Conservation (phyloP, 1,284 basidiomycete species). For the Trichosporon asahii region DNA sequence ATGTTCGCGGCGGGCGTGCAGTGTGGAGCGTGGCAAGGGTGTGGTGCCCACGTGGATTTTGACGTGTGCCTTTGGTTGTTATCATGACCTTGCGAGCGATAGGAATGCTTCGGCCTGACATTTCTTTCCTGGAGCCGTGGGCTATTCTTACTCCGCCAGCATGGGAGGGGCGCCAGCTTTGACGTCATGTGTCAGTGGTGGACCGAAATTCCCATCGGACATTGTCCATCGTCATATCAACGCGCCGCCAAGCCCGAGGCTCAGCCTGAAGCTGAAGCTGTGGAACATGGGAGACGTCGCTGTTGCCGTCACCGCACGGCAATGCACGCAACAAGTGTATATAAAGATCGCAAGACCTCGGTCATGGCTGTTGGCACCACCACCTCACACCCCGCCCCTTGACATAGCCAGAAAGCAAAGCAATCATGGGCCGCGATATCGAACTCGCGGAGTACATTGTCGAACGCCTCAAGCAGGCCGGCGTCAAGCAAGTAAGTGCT, state of each 20-base stretch:
- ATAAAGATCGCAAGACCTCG: not conserved
- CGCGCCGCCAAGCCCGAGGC: no score
- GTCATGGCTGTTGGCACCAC: not conserved
- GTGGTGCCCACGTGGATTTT: not conserved
- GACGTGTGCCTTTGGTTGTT: not conserved
- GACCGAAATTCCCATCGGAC: not conserved
- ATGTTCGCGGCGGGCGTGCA: not conserved
- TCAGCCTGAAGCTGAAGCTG: no score
- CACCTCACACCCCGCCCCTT: not conserved
- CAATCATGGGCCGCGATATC: constrained; percentile 13
- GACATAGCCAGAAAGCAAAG: not conserved
- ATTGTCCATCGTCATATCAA: no score
- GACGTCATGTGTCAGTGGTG: not conserved
- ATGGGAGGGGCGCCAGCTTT: no score
- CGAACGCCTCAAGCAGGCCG: constrained; percentile 58
- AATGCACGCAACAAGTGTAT: not conserved
- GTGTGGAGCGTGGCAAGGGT: no score
- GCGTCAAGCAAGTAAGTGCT: constrained; percentile 36
- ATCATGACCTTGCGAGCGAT: not conserved
- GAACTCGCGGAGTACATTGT: constrained; percentile 61
- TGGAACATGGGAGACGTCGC: not conserved
- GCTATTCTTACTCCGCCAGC: no score
- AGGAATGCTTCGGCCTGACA: not conserved
- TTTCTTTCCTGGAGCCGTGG: no score
- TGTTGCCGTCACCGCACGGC: not conserved